Evolutionary conservation across 768 basidiomycete species (phyloP).

Genomic region (Chalciporus pseudorubinellus): DNA sequence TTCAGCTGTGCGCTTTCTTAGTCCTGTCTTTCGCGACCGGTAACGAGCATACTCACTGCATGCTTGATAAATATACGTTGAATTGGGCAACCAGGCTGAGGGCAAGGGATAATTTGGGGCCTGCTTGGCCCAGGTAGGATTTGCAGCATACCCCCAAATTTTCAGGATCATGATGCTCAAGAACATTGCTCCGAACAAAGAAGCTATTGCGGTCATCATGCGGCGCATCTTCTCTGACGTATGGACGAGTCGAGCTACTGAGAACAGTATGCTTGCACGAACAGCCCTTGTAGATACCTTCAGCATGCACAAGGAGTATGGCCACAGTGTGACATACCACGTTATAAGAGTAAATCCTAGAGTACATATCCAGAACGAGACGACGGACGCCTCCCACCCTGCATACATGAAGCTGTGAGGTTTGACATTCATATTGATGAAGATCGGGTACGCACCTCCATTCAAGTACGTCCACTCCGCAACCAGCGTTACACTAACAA

Average conservation of each 20-base stretch:
- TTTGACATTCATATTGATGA: neutral
- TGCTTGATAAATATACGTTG: constrained; percentile 11
- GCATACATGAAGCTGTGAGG: neutral
- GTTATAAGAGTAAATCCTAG: constrained; percentile 3
- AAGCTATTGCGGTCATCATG: constrained; percentile 6
- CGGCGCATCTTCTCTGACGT: constrained; percentile 5
- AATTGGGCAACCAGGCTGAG: neutral
- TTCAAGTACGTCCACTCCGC: constrained; percentile 14
- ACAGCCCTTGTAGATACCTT: constrained; percentile 15
- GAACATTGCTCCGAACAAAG: constrained; percentile 11
- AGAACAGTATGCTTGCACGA: constrained; percentile 21
- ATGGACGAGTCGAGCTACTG: constrained; percentile 20
- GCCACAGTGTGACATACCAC: constrained; percentile 12
- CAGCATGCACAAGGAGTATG: neutral
- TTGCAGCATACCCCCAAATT: constrained; percentile 10
- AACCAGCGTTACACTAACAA: constrained; percentile 4
- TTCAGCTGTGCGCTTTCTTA: constrained; percentile 17
- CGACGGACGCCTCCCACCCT: constrained; percentile 5
- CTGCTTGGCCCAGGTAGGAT: constrained; percentile 7
- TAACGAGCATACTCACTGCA: constrained; percentile 12
- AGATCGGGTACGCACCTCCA: constrained; percentile 12
- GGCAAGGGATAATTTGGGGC: neutral
- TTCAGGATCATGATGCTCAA: constrained; percentile 3
- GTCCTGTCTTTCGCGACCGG: neutral
- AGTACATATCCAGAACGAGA: constrained; percentile 16